Percentiles rank a stretch among this genome's conserved stretches.
phyloP scores from a whole-genome alignment of 495 filamentous ascomycete species.

The Penicillium mononematosum region DNA sequence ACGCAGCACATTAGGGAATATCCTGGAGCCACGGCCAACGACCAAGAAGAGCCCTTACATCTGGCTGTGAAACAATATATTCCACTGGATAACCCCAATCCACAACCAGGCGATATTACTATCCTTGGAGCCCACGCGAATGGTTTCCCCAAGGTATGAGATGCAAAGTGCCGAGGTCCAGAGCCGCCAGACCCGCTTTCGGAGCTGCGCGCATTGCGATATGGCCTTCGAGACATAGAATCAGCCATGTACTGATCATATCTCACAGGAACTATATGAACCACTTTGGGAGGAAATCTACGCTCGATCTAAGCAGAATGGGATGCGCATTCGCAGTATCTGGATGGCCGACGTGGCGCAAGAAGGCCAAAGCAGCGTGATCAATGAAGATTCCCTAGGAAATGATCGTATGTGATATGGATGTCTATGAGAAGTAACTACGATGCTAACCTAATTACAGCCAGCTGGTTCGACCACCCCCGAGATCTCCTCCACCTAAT shows the following conservation, averaged over 20 bases:
- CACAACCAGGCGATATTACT: slow-evolving; percentile 71
- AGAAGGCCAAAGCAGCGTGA: slow-evolving; percentile 69
- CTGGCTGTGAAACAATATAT: slow-evolving; percentile 83
- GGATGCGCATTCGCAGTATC: slow-evolving; percentile 72
- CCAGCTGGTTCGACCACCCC: slow-evolving; percentile 82
- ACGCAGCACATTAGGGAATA: slow-evolving; percentile 75
- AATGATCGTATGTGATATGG: slow-evolving; percentile 64
- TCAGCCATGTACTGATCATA: slow-evolving; percentile 3
- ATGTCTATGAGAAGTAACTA: neutral
- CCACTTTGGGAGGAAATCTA: slow-evolving; percentile 81
- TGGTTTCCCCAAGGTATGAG: slow-evolving; percentile 77
- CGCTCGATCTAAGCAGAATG: slow-evolving; percentile 46
- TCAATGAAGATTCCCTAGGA: slow-evolving; percentile 72
- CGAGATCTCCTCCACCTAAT: slow-evolving; percentile 85
- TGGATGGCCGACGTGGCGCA: slow-evolving; percentile 84
- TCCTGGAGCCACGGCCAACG: slow-evolving; percentile 57
- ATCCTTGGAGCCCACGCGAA: slow-evolving; percentile 84
- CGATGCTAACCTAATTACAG: slow-evolving; percentile 37
- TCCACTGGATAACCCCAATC: slow-evolving; percentile 61
- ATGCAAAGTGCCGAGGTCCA: slow-evolving; percentile 1
- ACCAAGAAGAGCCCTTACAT: slow-evolving; percentile 61
- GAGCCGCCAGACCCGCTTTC: neutral
- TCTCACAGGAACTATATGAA: slow-evolving; percentile 74
- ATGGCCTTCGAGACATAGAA: neutral
- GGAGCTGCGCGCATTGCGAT: neutral